Evolutionary conservation across 352 stramenopile species (phyloP).

Genomic region (Pythium pyrilobum): DNA sequence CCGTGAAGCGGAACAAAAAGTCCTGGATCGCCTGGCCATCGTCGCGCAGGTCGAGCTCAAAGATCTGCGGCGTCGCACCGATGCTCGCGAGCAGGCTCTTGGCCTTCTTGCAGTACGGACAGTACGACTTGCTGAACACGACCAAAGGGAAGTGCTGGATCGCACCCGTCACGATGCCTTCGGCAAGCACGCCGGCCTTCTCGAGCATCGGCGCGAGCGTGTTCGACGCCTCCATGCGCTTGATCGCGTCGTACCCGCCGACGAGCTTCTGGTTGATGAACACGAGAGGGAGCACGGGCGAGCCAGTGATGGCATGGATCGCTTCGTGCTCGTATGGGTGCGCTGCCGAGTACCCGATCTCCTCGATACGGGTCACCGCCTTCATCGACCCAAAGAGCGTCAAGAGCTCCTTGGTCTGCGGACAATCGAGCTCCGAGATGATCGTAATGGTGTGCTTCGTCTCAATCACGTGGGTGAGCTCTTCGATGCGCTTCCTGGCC

Average conservation of each 20-base stretch:
- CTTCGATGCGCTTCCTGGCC: conserved; percentile 55
- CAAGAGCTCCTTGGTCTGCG: conserved; percentile 90
- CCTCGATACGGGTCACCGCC: conserved; percentile 44
- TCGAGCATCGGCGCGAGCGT: conserved; percentile 86
- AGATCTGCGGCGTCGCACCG: conserved; percentile 57
- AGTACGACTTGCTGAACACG: conserved; percentile 87
- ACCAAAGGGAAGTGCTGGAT: conserved; percentile 69
- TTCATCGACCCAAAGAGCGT: conserved; percentile 68
- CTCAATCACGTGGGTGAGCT: conserved; percentile 67
- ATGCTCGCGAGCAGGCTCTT: conserved; percentile 60
- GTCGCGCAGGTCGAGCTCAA: conserved; percentile 76
- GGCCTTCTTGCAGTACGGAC: conserved; percentile 83
- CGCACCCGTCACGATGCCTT: conserved; percentile 64
- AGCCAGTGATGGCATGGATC: conserved; percentile 87
- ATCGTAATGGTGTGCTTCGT: conserved; percentile 88
- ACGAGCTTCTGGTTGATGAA: conserved; percentile 94
- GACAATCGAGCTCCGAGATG: conserved; percentile 93
- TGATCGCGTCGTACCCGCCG: conserved; percentile 91
- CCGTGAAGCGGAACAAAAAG: conserved; percentile 89
- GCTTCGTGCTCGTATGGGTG: conserved; percentile 71
- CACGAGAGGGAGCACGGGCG: conserved; percentile 92
- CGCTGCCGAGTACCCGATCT: conserved; percentile 48
- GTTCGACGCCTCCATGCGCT: conserved; percentile 77
- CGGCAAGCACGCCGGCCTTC: conserved; percentile 55
- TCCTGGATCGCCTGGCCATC: conserved; percentile 90